Evolutionary conservation across 257 asterid genomes (phyloP).

Genomic region (Nicotiana undulata): DNA sequence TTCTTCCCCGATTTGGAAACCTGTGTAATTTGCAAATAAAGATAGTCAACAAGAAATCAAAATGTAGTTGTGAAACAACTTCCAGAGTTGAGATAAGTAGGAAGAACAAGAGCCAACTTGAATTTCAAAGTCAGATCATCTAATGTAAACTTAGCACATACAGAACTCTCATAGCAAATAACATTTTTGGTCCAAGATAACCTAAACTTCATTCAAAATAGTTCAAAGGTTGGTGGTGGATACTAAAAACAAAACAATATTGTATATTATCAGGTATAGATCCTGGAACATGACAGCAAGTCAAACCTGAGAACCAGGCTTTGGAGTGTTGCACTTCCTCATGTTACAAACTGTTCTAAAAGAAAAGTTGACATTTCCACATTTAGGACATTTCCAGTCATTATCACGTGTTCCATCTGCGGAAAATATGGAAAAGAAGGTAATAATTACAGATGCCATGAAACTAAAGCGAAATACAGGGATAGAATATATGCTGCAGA

Average conservation of each 20-base stretch:
- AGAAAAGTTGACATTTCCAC: constrained; percentile 82
- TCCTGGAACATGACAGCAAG: constrained; percentile 1
- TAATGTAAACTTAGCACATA: not conserved
- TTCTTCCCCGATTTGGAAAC: constrained; percentile 51
- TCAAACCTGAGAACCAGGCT: constrained; percentile 83
- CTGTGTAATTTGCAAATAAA: constrained; percentile 29
- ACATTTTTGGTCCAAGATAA: not conserved
- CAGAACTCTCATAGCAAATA: not conserved
- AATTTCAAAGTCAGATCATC: not conserved
- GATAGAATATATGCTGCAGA: constrained; percentile 13
- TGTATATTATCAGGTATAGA: not conserved
- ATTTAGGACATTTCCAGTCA: constrained; percentile 90
- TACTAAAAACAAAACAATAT: not conserved
- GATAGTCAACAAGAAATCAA: not conserved
- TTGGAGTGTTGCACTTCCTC: constrained; percentile 93
- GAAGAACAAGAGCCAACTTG: not conserved
- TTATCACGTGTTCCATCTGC: constrained; percentile 79
- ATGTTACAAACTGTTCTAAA: constrained; percentile 84
- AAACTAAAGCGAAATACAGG: not conserved
- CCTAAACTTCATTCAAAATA: not conserved
- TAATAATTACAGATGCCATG: constrained; percentile 1
- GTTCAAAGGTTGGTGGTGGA: not conserved
- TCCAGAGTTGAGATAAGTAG: not conserved
- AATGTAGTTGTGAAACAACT: not conserved
- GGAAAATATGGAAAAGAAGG: constrained; percentile 10